These are phyloP conservation scores for Gossypium rotundifolium DNA, from an alignment of 345 rosid genomes.

Conservation along the genomic window DNA sequence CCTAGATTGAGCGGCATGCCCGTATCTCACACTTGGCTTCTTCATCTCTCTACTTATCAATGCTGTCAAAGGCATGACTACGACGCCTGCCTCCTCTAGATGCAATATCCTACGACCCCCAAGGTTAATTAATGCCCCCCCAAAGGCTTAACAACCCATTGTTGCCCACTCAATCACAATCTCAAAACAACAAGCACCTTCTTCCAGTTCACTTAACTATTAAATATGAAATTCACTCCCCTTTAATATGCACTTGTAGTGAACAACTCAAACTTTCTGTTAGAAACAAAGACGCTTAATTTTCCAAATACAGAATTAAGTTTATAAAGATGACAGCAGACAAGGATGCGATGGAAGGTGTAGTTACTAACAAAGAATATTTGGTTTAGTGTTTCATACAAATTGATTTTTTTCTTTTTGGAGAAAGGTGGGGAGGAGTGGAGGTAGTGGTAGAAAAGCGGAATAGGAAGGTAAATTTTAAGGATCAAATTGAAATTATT, in stretches of 20 bases:
- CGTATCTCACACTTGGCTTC: conserved; percentile 56
- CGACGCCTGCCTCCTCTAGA: conserved; percentile 51
- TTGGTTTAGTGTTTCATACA: conserved; percentile 24
- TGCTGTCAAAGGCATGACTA: conserved; percentile 62
- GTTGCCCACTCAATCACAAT: not conserved
- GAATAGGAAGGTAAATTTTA: no score
- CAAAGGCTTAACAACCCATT: not conserved
- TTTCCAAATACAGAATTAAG: not conserved
- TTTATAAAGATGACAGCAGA: not conserved
- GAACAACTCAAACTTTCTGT: not conserved
- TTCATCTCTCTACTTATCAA: conserved; percentile 60
- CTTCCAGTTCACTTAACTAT: conserved; percentile 8
- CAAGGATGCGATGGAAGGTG: not conserved
- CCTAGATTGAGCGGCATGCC: conserved; percentile 72
- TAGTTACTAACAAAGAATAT: conserved; percentile 41
- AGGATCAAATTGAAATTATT: no score
- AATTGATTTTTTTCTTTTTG: not conserved
- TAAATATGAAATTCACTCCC: not conserved
- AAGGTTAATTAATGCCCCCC: not conserved
- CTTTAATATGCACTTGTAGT: conserved; percentile 30
- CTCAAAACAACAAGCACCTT: not conserved
- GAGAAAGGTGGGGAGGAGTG: no score
- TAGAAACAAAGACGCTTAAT: not conserved
- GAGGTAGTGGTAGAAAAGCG: no score
- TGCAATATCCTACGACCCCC: conserved; percentile 35